phyloP scores from a whole-genome alignment of 2,329 filamentous ascomycete species.

The Arthroderma uncinatum region DNA sequence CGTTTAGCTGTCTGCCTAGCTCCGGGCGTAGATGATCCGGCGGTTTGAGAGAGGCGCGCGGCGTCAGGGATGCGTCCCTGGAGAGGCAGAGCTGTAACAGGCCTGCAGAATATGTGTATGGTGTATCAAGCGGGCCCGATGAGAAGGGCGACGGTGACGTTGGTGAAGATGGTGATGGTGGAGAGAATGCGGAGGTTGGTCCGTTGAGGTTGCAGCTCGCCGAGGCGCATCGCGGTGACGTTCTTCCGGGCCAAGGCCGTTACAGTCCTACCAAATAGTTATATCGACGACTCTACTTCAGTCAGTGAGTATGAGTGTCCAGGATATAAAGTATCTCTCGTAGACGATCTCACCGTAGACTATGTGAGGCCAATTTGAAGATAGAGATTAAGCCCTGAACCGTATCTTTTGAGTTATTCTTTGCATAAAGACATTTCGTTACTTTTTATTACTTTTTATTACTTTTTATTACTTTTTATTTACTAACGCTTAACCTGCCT shows the following conservation, averaged over 20 bases:
- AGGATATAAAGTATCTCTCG: no score
- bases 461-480: no score
- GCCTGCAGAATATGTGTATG: not conserved
- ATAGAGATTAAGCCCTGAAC: no score
- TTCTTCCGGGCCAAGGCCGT: not conserved
- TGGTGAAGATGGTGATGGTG: not conserved
- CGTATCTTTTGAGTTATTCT: no score
- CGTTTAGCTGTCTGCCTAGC: not conserved
- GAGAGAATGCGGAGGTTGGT: not conserved
- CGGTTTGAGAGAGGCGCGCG: not conserved
- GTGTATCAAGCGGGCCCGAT: not conserved
- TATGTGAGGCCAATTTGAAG: no score
- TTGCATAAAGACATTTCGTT: no score
- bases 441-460: no score
- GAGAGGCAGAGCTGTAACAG: not conserved
- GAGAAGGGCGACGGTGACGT: not conserved
- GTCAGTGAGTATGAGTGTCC: no score
- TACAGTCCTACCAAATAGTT: not conserved
- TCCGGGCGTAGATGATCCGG: not conserved
- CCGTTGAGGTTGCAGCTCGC: not conserved
- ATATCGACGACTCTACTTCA: no score
- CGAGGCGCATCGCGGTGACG: constrained; percentile 5
- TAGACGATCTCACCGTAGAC: no score
- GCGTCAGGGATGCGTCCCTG: not conserved
- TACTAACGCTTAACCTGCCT: no score